Evolutionary conservation across 1,284 basidiomycete genomes (phyloP), one percentile per base, ranked within the genome.

Genomic region (Hortiboletus rubellus): DNA sequence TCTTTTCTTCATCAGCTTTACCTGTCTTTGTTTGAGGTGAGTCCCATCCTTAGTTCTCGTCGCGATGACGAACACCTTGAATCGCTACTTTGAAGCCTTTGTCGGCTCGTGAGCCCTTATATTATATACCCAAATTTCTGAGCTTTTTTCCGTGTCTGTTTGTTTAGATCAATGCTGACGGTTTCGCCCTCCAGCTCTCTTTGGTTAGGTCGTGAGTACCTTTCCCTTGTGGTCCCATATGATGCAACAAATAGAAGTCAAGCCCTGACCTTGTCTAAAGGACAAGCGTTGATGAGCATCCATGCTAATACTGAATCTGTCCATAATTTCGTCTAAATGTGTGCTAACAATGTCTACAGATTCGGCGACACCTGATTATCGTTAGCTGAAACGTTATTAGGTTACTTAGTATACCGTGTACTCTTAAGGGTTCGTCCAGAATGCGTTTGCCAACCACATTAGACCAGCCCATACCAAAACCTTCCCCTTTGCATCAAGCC

Each of bases 41-140:
- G 72, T 61, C 15, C 1, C n/a, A 0, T 55, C 37, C 27, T 22
- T 12, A 38, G 5, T 5, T 31, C 24, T 56, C 57, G 55, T 70
- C 71, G 65, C 74, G 27, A 57, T 82, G 88, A 90, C 77, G 87
- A 89, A 71, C 81, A 74, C 74, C 75, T 78, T 76, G 88, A 90
- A 91, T 91, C 89, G 88, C 87, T 91, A 90, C 87, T 84, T 87
- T 72, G 88, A 91, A 83, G 83, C 66, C 74, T 64, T 56, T 30
- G n/a, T 40, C 60, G 74, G 87, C 82, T 85, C 17, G 82, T 90
- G 89, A 91, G 77, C 71, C 69, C 72, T 68, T 67, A 78, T 78
- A 72, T 22, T 22, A 79, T 82, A 91, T 91, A 91, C 89, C 89
- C 89, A 91, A 91, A 91, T 91, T 91, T 90, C 89, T 76, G 89